Evolutionary conservation across 306 rosid species (phyloP), one percentile per base, ranked within the genome.

Genomic region (Cicer judaicum): DNA sequence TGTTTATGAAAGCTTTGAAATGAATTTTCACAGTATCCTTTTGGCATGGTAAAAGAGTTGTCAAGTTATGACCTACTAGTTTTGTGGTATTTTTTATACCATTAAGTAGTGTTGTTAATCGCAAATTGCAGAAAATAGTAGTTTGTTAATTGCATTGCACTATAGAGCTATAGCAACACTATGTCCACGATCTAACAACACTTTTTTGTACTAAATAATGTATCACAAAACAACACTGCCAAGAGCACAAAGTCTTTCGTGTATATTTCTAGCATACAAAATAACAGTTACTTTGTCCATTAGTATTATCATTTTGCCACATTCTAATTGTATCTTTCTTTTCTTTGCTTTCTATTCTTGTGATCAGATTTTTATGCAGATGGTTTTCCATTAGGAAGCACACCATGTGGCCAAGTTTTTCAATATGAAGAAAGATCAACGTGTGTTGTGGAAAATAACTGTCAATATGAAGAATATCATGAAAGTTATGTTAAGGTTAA

Each of bases 391-490:
- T 12, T 72, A 11, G 93, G 10, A 60, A 12, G 90, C 78, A 79
- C 85, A 41, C 44, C 90, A 40, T 78, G 82, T 55, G 87, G 96
- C 72, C 98, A 91, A 81, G 87, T 93, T 13, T 74, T 89, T 47
- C 97, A 93, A 78, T 91, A 82, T 54, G 98, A 88, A 89, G 98
- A 87, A 89, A 89, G 93, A 83, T 87, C 97, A 38, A 39, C 92
- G 44, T 46, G 92, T 79, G 82, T 89, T 80, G 61, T 81, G 34
- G 96, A 88, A 66, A 88, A 82, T 64, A 85, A 62, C 41, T 62
- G 88, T 78, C 88, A 85, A 71, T 88, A 86, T 82, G 91, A 91
- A 83, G 96, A 91, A 71, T 89, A 86, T 76, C 90, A 62, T 62
- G 87, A 84, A 81, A 85, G 93, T 86, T 88, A 80, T 85, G 47